Evolutionary conservation across 1,139 yeast species (phyloP).

Genomic region (Wickerhamomyces sp.): DNA sequence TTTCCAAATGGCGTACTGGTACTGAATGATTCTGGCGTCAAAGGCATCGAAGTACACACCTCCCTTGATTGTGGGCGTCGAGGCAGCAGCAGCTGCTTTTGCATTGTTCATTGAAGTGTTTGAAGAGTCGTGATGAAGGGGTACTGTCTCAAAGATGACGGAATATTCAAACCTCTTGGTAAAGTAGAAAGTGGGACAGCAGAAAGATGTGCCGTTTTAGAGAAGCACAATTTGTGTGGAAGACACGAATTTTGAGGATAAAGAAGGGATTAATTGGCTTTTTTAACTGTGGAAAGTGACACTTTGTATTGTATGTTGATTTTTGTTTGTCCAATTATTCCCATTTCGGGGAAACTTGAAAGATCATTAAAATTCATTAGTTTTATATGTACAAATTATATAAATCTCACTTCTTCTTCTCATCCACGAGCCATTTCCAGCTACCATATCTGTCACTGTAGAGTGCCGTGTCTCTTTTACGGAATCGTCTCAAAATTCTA

Average conservation of each 20-base stretch:
- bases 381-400: constrained; percentile 18
- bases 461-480: constrained; percentile 24
- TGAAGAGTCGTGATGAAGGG: too few species aligned
- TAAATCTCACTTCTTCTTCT: constrained; percentile 38
- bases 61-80: constrained; percentile 6
- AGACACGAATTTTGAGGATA: too few species aligned
- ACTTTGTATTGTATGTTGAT: too few species aligned
- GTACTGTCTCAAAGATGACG: too few species aligned
- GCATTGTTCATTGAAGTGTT: constrained; percentile 3
- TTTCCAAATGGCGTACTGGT: constrained; percentile 29
- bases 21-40: constrained; percentile 28
- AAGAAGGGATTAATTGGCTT: too few species aligned
- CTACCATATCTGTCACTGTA: constrained; percentile 50
- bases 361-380: constrained; percentile 27
- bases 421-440: constrained; percentile 74
- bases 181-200: too few species aligned
- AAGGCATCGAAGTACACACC: constrained; percentile 22
- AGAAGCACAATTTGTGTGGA: too few species aligned
- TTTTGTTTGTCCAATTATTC: too few species aligned
- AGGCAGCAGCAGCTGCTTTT: constrained; percentile 10
- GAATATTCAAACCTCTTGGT: too few species aligned
- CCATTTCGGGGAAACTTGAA: too few species aligned
- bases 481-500: constrained; percentile 1
- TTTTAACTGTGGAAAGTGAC: too few species aligned
- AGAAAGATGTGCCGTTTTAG: too few species aligned